Conservation (phyloP, 2,329 filamentous ascomycete species). For the Endocalyx cinctus region DNA sequence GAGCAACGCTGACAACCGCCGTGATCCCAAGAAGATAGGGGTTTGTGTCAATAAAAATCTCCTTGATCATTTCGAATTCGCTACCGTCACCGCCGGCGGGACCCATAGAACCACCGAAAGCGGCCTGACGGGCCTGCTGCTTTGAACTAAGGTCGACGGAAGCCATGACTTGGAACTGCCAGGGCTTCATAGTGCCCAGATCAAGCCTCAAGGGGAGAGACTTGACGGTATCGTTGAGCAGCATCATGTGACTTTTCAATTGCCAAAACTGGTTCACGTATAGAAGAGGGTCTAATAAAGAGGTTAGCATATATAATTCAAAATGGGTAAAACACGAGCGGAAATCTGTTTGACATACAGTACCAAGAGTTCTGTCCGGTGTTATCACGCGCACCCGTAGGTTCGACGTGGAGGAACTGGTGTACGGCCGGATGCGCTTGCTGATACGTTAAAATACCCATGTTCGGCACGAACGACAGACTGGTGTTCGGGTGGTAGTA, state of each 20-base stretch:
- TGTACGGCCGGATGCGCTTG: slow-evolving; percentile 68
- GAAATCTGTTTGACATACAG: slow-evolving; percentile 36
- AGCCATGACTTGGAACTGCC: slow-evolving; percentile 85
- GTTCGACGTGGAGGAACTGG: slow-evolving; percentile 74
- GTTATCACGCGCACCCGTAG: slow-evolving; percentile 74
- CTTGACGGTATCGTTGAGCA: slow-evolving; percentile 85
- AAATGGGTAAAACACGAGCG: neutral
- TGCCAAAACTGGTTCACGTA: slow-evolving; percentile 99
- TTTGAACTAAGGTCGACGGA: slow-evolving; percentile 85
- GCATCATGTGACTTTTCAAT: slow-evolving; percentile 82
- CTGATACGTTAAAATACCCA: slow-evolving; percentile 64
- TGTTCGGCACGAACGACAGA: slow-evolving; percentile 77
- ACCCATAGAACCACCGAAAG: slow-evolving; percentile 64
- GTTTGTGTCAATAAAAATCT: slow-evolving; percentile 90
- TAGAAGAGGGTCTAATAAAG: slow-evolving; percentile 66
- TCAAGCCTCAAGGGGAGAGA: slow-evolving; percentile 78
- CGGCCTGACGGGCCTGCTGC: slow-evolving; percentile 72
- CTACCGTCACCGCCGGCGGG: slow-evolving; percentile 81
- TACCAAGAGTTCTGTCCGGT: slow-evolving; percentile 92
- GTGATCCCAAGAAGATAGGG: slow-evolving; percentile 85
- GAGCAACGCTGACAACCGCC: slow-evolving; percentile 75
- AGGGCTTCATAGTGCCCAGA: slow-evolving; percentile 74
- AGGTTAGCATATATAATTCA: slow-evolving; percentile 9
- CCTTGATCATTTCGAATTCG: slow-evolving; percentile 96
- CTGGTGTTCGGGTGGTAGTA: slow-evolving; percentile 97